These are phyloP conservation scores for Ustilago bromivora DNA, from an alignment of 1,284 basidiomycete genomes.

Conservation along the genomic window DNA sequence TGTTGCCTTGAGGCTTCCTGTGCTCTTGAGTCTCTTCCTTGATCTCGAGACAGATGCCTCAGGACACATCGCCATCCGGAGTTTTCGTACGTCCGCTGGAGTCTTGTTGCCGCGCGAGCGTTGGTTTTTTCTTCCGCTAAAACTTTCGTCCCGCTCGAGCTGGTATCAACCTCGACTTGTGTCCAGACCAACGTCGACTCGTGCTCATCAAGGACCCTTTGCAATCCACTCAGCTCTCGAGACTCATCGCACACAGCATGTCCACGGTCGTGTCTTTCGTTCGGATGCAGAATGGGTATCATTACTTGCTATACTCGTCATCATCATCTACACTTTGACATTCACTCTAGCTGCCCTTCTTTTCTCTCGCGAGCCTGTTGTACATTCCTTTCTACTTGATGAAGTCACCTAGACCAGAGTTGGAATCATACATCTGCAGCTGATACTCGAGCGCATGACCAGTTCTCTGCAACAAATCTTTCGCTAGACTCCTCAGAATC, in stretches of 20 bases:
- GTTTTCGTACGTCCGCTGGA: neutral
- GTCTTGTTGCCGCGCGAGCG: neutral
- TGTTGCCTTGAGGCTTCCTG: neutral
- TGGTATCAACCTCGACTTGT: neutral
- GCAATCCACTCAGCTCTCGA: neutral
- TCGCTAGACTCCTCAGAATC: constrained; percentile 24
- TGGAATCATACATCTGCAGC: constrained; percentile 12
- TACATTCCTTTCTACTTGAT: neutral
- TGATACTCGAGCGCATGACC: constrained; percentile 28
- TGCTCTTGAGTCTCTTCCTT: neutral
- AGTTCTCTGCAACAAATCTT: constrained; percentile 26
- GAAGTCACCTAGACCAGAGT: neutral
- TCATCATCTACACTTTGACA: neutral
- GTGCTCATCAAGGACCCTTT: too few species aligned
- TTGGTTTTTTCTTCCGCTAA: neutral
- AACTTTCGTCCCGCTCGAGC: neutral
- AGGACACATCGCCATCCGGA: neutral
- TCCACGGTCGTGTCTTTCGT: too few species aligned
- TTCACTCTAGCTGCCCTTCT: neutral
- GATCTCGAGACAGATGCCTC: neutral
- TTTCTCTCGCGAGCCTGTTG: neutral
- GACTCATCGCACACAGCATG: too few species aligned
- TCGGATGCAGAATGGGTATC: neutral
- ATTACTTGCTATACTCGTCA: neutral
- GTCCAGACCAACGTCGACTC: neutral